These are phyloP conservation scores for Saccharomyces hybrid DNA, from an alignment of 1,139 yeast genomes.

Conservation along the genomic window DNA sequence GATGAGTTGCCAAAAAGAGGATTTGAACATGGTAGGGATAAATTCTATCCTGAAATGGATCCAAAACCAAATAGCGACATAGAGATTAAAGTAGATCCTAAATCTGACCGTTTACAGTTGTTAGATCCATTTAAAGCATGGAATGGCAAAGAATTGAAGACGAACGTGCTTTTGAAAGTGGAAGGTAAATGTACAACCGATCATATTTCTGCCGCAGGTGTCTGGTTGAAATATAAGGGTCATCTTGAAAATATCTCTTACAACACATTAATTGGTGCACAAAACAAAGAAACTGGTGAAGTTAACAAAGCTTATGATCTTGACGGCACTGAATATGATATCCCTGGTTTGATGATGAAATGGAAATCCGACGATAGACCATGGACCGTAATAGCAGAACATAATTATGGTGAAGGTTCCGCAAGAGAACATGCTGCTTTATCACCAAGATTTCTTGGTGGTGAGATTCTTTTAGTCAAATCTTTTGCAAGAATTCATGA, in stretches of 20 bases:
- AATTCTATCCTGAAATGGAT: slow-evolving; percentile 75
- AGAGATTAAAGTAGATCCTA: slow-evolving; percentile 64
- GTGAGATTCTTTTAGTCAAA: slow-evolving; percentile 78
- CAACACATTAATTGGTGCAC: slow-evolving; percentile 94
- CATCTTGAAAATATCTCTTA: slow-evolving; percentile 91
- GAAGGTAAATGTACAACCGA: slow-evolving; percentile 98
- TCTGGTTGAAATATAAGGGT: slow-evolving; percentile 98
- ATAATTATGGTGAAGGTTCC: slow-evolving; percentile 97
- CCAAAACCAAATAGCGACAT: slow-evolving; percentile 71
- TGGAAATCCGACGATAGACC: slow-evolving; percentile 82
- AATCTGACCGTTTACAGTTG: slow-evolving; percentile 72
- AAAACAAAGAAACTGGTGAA: slow-evolving; percentile 92
- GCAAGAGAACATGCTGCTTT: slow-evolving; percentile 98
- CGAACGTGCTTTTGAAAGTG: slow-evolving; percentile 75
- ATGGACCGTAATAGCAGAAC: slow-evolving; percentile 95
- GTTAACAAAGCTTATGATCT: slow-evolving; percentile 85
- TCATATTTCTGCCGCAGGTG: slow-evolving; percentile 97
- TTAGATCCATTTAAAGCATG: slow-evolving; percentile 84
- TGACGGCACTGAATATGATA: slow-evolving; percentile 68
- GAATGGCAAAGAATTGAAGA: slow-evolving; percentile 72
- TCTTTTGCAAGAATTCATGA: slow-evolving; percentile 95
- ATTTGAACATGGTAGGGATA: slow-evolving; percentile 71
- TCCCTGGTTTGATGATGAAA: slow-evolving; percentile 94
- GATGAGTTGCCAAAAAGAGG: slow-evolving; percentile 77
- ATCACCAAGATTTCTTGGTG: slow-evolving; percentile 91